Conservation (phyloP, 2,329 filamentous ascomycete species). For the Fusarium cyanostomum region DNA sequence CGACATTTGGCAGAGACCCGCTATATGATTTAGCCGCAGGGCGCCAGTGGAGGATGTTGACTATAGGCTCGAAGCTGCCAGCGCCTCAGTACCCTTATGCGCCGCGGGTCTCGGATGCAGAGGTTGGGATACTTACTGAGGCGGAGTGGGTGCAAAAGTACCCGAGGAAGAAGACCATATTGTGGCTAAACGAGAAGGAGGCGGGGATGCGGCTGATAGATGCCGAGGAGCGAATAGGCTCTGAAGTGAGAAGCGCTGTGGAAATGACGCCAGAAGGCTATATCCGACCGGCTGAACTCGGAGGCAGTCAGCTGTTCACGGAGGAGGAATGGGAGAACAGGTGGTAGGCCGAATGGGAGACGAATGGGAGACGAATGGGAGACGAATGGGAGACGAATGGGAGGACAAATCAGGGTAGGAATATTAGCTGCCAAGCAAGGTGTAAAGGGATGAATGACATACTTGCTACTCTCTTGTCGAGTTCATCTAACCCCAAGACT, state of each 20-base stretch:
- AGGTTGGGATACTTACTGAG: neutral
- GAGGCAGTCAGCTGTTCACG: too few relatives aligned
- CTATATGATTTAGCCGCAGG: neutral
- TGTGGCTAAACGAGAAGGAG: neutral
- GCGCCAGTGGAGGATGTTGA: neutral
- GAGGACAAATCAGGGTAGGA: too few relatives aligned
- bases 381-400: too few relatives aligned
- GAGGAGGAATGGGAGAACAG: too few relatives aligned
- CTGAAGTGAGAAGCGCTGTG: neutral
- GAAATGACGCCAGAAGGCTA: slow-evolving; percentile 3
- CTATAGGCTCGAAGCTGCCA: neutral
- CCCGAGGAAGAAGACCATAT: neutral
- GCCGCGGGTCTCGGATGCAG: neutral
- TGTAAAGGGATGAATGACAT: too few relatives aligned
- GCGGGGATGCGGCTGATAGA: neutral
- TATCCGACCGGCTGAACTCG: neutral
- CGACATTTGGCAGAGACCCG: neutral
- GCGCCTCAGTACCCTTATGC: neutral
- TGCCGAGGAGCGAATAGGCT: neutral
- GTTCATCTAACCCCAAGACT: too few relatives aligned
- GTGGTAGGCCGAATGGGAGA: too few relatives aligned
- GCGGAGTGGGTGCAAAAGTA: neutral
- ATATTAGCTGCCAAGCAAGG: too few relatives aligned
- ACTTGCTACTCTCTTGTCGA: too few relatives aligned
- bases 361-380: too few relatives aligned